These are phyloP conservation scores for Tolypocladium inflatum DNA, from an alignment of 2,329 filamentous ascomycete genomes.

Conservation along the genomic window DNA sequence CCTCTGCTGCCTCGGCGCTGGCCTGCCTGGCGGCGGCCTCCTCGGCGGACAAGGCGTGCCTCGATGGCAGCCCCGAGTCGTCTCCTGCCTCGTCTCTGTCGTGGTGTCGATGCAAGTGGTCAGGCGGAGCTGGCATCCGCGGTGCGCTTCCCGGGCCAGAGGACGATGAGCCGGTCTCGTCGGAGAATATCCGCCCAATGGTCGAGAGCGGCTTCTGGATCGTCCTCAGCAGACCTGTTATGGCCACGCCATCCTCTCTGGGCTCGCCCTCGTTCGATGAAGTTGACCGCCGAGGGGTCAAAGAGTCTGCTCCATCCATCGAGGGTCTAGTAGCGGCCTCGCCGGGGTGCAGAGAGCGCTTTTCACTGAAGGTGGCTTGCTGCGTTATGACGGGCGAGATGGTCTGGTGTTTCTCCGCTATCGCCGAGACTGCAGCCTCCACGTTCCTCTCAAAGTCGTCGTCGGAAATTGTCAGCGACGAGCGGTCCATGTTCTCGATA, in stretches of 20 bases:
- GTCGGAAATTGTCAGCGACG: slow-evolving; percentile 84
- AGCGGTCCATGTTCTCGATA: slow-evolving; percentile 91
- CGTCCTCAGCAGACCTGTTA: slow-evolving; percentile 75
- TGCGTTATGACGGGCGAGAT: slow-evolving; percentile 34
- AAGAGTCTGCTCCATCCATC: slow-evolving; percentile 24
- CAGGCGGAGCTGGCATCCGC: slow-evolving; percentile 26
- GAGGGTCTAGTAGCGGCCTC: slow-evolving; percentile 28
- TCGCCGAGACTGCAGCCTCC: slow-evolving; percentile 91
- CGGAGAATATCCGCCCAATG: slow-evolving; percentile 91
- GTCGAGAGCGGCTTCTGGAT: slow-evolving; percentile 87
- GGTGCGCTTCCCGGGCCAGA: slow-evolving; percentile 19
- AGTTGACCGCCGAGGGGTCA: slow-evolving; percentile 40
- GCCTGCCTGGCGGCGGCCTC: slow-evolving; percentile 86
- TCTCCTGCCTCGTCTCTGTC: slow-evolving; percentile 4
- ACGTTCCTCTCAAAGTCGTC: slow-evolving; percentile 94
- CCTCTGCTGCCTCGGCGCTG: slow-evolving; percentile 81
- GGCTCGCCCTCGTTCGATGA: slow-evolving; percentile 45
- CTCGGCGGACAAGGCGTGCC: slow-evolving; percentile 57
- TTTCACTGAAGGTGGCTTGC: slow-evolving; percentile 34
- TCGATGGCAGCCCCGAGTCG: slow-evolving; percentile 21
- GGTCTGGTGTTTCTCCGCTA: slow-evolving; percentile 75
- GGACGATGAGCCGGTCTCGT: slow-evolving; percentile 37
- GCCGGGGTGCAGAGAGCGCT: slow-evolving; percentile 18
- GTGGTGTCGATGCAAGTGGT: slow-evolving; percentile 19
- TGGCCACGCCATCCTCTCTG: slow-evolving; percentile 67